These are phyloP conservation scores for Debaryomyces subglobosus DNA, from an alignment of 1,139 yeast genomes.

Conservation along the genomic window DNA sequence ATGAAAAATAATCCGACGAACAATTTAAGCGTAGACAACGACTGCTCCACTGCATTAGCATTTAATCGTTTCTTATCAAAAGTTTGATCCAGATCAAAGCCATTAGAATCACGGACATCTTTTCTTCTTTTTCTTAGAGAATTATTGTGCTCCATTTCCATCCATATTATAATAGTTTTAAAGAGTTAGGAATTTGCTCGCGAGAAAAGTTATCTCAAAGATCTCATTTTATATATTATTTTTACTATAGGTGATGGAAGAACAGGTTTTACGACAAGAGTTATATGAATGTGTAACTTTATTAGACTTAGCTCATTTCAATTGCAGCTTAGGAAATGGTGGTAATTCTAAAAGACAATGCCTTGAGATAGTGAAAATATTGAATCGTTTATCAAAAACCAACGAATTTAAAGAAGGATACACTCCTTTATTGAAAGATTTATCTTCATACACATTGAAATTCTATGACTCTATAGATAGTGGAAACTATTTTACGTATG, in stretches of 20 bases:
- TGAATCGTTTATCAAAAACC: slow-evolving; percentile 25
- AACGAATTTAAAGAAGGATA: slow-evolving; percentile 7
- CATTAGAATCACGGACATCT: not conserved
- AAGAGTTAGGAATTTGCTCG: not conserved
- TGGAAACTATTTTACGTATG: slow-evolving; percentile 13
- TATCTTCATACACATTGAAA: slow-evolving; percentile 26
- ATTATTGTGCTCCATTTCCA: not conserved
- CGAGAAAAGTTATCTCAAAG: not conserved
- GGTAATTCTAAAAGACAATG: slow-evolving; percentile 23
- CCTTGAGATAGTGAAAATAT: slow-evolving; percentile 27
- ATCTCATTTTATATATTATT: not conserved
- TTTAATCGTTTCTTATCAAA: not conserved
- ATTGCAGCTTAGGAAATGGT: slow-evolving; percentile 18
- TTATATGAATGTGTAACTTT: slow-evolving; percentile 1
- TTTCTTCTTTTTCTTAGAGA: not conserved
- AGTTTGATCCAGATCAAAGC: not conserved
- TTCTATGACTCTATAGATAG: slow-evolving; percentile 21
- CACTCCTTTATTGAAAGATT: slow-evolving; percentile 9
- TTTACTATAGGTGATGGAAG: not conserved
- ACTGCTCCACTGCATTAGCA: not conserved
- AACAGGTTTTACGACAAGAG: not conserved
- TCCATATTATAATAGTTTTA: not conserved
- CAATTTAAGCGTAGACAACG: not conserved
- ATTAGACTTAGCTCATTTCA: slow-evolving; percentile 20
- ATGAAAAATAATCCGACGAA: slow-evolving; percentile 16